Evolutionary conservation across 257 asterid genomes (phyloP).

Genomic region (Knoxia roxburghii): DNA sequence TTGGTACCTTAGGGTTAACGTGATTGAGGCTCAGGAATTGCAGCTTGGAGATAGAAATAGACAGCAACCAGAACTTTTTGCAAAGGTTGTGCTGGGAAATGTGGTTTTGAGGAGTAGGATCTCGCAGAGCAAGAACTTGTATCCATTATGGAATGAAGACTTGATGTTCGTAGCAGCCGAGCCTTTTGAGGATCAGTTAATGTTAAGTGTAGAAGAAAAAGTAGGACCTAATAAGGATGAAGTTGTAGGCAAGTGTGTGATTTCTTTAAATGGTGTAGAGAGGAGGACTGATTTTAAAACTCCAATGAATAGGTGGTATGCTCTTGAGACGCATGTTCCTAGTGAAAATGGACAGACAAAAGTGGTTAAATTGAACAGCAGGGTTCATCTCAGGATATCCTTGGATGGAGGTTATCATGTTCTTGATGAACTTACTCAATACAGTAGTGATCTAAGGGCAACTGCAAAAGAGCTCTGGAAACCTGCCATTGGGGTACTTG

Average conservation of each 20-base stretch:
- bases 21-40: constrained; percentile 85
- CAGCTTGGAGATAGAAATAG: constrained; percentile 42
- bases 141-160: constrained; percentile 93
- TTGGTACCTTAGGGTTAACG: constrained; percentile 83
- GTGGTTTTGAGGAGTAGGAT: constrained; percentile 47
- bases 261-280: constrained; percentile 53
- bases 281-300: constrained; percentile 63
- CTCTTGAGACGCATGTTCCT: constrained; percentile 53
- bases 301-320: constrained; percentile 63
- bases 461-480: constrained; percentile 77
- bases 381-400: constrained; percentile 68
- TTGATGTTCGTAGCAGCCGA: constrained; percentile 77
- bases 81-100: constrained; percentile 46
- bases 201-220: constrained; percentile 58
- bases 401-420: constrained; percentile 96
- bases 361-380: constrained; percentile 33
- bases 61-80: constrained; percentile 55
- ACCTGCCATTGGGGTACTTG: constrained; percentile 81
- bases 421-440: constrained; percentile 85
- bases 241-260: constrained; percentile 49
- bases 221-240: constrained; percentile 58
- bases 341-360: constrained; percentile 44
- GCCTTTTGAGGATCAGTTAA: constrained; percentile 76
- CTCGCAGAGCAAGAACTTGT: constrained; percentile 37
- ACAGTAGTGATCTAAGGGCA: constrained; percentile 76